phyloP scores from a whole-genome alignment of 1,284 basidiomycete genomes.

The Microbotryomycetes sp. region DNA sequence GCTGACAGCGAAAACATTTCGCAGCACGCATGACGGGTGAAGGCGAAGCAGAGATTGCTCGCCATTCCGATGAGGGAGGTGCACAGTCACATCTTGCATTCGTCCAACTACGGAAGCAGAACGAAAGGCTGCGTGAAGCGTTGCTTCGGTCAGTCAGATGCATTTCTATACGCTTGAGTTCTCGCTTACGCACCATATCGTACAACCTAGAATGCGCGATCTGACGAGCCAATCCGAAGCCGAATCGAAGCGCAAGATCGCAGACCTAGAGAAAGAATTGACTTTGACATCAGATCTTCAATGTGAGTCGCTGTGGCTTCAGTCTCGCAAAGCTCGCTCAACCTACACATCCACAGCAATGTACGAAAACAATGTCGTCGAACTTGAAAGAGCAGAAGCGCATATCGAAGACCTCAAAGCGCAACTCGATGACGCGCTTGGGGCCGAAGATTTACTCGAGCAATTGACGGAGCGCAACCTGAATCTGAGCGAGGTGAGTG shows the following conservation, averaged over 20 bases:
- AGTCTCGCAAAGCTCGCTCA: conserved; percentile 22
- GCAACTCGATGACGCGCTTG: conserved; percentile 90
- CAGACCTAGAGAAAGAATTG: conserved; percentile 84
- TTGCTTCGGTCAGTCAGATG: conserved; percentile 58
- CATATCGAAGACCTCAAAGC: conserved; percentile 90
- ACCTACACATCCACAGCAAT: conserved; percentile 50
- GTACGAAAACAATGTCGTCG: conserved; percentile 69
- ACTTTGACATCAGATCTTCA: conserved; percentile 41
- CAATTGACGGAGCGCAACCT: conserved; percentile 92
- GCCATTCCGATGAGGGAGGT: conserved; percentile 45
- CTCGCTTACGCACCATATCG: not conserved
- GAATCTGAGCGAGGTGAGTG: conserved; percentile 68
- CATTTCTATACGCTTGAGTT: not conserved
- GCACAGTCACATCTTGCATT: conserved; percentile 66
- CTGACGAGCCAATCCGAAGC: conserved; percentile 78
- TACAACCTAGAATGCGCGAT: conserved; percentile 62
- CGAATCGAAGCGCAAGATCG: conserved; percentile 71
- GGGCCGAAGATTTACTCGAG: conserved; percentile 92
- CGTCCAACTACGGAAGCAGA: conserved; percentile 92
- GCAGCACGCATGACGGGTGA: conserved; percentile 30
- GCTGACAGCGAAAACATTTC: conserved; percentile 42
- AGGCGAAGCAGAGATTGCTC: conserved; percentile 44
- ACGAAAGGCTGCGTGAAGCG: conserved; percentile 89
- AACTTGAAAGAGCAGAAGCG: conserved; percentile 73
- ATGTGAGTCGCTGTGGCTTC: conserved; percentile 48